These are phyloP conservation scores for Celoporthe dispersa DNA, from an alignment of 2,329 filamentous ascomycete genomes.

Conservation along the genomic window DNA sequence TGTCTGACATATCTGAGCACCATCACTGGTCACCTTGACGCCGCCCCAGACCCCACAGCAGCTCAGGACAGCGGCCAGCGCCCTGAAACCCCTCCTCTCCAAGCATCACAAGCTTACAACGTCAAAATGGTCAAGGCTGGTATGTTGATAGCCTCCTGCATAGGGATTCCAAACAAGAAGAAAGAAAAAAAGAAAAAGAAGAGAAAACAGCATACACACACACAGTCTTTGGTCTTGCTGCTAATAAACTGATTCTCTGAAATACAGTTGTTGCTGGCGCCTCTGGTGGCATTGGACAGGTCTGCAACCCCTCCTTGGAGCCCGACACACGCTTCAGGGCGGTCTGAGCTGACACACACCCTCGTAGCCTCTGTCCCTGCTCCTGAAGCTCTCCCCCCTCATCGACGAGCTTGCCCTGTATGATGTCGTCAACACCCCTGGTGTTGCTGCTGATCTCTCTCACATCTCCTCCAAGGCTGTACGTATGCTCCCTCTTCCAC, in stretches of 20 bases:
- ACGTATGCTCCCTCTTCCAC: conserved; percentile 37
- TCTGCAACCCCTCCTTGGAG: conserved; percentile 45
- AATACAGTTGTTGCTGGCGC: conserved; percentile 82
- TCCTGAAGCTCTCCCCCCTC: conserved; percentile 87
- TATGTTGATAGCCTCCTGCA: conserved; percentile 32
- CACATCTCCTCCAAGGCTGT: conserved; percentile 93
- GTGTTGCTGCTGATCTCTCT: conserved; percentile 93
- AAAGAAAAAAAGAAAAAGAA: no score
- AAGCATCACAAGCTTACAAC: conserved; percentile 24
- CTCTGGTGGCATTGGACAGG: conserved; percentile 98
- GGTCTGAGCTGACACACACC: conserved; percentile 31
- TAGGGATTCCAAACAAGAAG: not conserved
- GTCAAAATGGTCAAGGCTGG: conserved; percentile 47
- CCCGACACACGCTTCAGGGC: conserved; percentile 12
- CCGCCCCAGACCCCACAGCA: conserved; percentile 27
- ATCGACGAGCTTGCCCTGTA: conserved; percentile 94
- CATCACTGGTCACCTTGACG: conserved; percentile 20
- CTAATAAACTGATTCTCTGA: conserved; percentile 17
- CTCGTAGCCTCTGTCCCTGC: conserved; percentile 85
- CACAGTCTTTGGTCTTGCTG: conserved; percentile 28
- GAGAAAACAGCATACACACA: no score
- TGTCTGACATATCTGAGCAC: conserved; percentile 18
- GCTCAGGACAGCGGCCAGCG: conserved; percentile 4
- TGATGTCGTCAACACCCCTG: conserved; percentile 99
- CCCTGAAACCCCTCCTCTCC: conserved; percentile 35